Evolutionary conservation across 2,329 filamentous ascomycete genomes (phyloP).

Genomic region (Trichophyton rubrum): DNA sequence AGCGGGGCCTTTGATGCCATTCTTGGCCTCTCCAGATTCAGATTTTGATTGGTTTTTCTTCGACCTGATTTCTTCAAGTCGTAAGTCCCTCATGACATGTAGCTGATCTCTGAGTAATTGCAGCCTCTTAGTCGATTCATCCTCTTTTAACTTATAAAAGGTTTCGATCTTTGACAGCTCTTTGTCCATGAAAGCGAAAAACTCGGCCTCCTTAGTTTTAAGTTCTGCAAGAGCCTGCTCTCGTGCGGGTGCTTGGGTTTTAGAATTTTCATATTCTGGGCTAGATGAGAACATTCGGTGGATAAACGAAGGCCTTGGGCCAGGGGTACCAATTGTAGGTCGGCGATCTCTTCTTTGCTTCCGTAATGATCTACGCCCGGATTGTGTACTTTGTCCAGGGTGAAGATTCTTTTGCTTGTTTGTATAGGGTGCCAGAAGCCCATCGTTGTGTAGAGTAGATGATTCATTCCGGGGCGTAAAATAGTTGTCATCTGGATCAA

Average conservation of each 20-base stretch:
- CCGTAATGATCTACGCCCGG: constrained; percentile 11
- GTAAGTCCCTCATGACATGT: constrained; percentile 80
- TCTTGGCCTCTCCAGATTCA: not conserved
- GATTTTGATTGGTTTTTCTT: constrained; percentile 22
- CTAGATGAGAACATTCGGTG: constrained; percentile 28
- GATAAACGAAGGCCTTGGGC: constrained; percentile 22
- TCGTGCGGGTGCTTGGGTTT: constrained; percentile 37
- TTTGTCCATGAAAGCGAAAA: constrained; percentile 69
- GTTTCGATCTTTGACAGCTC: constrained; percentile 84
- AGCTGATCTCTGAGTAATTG: constrained; percentile 65
- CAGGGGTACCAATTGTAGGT: constrained; percentile 5
- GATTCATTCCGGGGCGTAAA: constrained; percentile 7
- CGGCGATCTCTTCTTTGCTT: constrained; percentile 14
- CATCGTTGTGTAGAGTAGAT: not conserved
- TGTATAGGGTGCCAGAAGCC: constrained; percentile 12
- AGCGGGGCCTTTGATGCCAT: constrained; percentile 8
- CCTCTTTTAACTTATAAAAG: constrained; percentile 81
- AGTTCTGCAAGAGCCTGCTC: constrained; percentile 50
- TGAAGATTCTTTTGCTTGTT: not conserved
- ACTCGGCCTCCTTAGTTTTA: constrained; percentile 65
- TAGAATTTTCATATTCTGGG: constrained; percentile 27
- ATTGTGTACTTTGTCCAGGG: not conserved
- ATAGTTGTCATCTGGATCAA: constrained; percentile 32
- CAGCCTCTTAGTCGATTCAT: constrained; percentile 65
- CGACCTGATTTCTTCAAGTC: constrained; percentile 57